phyloP scores from a whole-genome alignment of 2,329 filamentous ascomycete genomes.

The Colletotrichum phormii region DNA sequence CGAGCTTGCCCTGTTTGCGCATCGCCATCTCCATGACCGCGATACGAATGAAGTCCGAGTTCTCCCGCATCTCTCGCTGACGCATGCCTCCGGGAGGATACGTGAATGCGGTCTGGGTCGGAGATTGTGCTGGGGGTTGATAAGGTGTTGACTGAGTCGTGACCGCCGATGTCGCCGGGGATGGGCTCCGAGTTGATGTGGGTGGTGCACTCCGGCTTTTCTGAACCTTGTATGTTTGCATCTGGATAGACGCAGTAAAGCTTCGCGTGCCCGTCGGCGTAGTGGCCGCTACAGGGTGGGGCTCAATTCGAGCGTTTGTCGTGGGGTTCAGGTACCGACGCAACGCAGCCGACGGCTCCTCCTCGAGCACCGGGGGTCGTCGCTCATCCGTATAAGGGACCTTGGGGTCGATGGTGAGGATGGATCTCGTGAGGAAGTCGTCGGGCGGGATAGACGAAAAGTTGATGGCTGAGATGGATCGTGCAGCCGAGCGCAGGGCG shows the following conservation, averaged over 20 bases:
- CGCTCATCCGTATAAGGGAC: slow-evolving; percentile 77
- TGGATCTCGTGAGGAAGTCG: slow-evolving; percentile 75
- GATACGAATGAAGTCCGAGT: slow-evolving; percentile 77
- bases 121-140: slow-evolving; percentile 46
- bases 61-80: slow-evolving; percentile 76
- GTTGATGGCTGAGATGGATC: slow-evolving; percentile 72
- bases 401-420: slow-evolving; percentile 74
- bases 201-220: slow-evolving; percentile 55
- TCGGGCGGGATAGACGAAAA: slow-evolving; percentile 73
- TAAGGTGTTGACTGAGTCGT: slow-evolving; percentile 45
- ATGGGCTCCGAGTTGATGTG: slow-evolving; percentile 45
- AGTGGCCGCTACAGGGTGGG: slow-evolving; percentile 45
- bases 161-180: slow-evolving; percentile 46
- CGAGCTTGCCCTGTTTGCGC: slow-evolving; percentile 74
- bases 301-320: slow-evolving; percentile 60
- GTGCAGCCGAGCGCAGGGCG: slow-evolving; percentile 72
- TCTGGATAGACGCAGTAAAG: slow-evolving; percentile 76
- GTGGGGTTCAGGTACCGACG: slow-evolving; percentile 77
- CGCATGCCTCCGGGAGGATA: slow-evolving; percentile 62
- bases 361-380: slow-evolving; percentile 70
- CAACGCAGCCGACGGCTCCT: slow-evolving; percentile 74
- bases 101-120: slow-evolving; percentile 46
- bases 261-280: slow-evolving; percentile 45
- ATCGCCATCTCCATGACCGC: slow-evolving; percentile 80
- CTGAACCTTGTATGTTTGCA: slow-evolving; percentile 76